Evolutionary conservation across 129 eudicot species (phyloP), one percentile per base, ranked within the genome.

Genomic region (Smallanthus sonchifolius): DNA sequence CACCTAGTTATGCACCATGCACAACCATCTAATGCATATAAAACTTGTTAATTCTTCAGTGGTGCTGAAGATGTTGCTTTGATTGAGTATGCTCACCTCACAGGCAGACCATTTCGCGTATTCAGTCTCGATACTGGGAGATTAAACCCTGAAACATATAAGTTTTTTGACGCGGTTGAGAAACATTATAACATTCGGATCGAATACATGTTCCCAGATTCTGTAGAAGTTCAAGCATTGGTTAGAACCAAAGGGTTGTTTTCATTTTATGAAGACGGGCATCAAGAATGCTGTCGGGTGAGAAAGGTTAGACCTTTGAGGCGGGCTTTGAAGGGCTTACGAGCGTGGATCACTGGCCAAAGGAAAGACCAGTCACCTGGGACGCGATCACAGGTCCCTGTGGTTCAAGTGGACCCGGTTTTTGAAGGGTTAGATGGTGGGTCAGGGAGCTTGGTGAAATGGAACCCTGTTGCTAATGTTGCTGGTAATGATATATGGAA

Each of bases 331-430:
- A 91, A 86, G 82, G 99, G 99, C 0, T 2, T 95, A 16, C 89
- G 96, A 10, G 99, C 99, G 6, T 95, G 99, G 99, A 95, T 95
- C 44, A 95, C 99, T 0, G 99, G 99, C n/a, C 99, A 95, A 65
- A 80, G 99, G 11, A 95, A 91, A 83, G 99, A 95, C 67, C 99
- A 95, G 82, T 95, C 99, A 5, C 99, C 99, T 0, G 99, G 99
- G 16, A 95, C 99, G 7, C 77, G 99, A 35, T 88, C 99, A 0
- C 97, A 95, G 14, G 77, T 95, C 69, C 99, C 99, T 0, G 80
- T 88, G 56, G 96, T 95, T 67, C 99, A 95, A 63, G 99, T 95
- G 8, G 97, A 95, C 67, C 99, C 99, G 0, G 86, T 76, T 47
- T 94, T 94, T 39, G 98, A 94, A 82, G 98, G 98, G 7, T 36